Conservation (phyloP, 2,329 filamentous ascomycete genomes). For the Calonectria pteridis region DNA sequence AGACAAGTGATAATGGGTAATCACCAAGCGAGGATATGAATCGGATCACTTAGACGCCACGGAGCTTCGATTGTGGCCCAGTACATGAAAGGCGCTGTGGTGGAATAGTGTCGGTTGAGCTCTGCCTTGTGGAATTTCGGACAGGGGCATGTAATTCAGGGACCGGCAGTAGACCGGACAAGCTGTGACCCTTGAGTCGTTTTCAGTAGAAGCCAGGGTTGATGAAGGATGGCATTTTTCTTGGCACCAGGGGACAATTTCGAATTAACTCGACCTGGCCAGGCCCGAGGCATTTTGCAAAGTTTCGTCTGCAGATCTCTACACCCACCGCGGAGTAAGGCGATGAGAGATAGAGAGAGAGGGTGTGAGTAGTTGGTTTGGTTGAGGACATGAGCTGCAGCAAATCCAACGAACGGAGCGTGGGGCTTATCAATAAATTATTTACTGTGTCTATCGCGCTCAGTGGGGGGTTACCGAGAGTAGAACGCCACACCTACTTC, state of each 20-base stretch:
- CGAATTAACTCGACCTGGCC: not conserved
- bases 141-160: constrained; percentile 13
- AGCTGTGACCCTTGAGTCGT: not conserved
- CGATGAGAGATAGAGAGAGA: not conserved
- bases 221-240: not conserved
- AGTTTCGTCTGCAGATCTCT: not conserved
- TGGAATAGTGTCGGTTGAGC: not conserved
- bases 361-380: not conserved
- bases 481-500: constrained; percentile 8
- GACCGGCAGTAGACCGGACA: not conserved
- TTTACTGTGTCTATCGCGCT: not conserved
- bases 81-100: not conserved
- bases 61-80: not conserved
- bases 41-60: not conserved
- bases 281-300: not conserved
- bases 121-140: not conserved
- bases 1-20: not conserved
- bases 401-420: not conserved
- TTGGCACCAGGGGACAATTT: not conserved
- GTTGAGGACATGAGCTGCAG: not conserved
- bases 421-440: not conserved
- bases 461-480: not conserved
- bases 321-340: not conserved
- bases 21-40: not conserved
- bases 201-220: not conserved